Evolutionary conservation across 257 asterid species (phyloP), one percentile per base, ranked within the genome.

Genomic region (Rehmannia glutinosa): DNA sequence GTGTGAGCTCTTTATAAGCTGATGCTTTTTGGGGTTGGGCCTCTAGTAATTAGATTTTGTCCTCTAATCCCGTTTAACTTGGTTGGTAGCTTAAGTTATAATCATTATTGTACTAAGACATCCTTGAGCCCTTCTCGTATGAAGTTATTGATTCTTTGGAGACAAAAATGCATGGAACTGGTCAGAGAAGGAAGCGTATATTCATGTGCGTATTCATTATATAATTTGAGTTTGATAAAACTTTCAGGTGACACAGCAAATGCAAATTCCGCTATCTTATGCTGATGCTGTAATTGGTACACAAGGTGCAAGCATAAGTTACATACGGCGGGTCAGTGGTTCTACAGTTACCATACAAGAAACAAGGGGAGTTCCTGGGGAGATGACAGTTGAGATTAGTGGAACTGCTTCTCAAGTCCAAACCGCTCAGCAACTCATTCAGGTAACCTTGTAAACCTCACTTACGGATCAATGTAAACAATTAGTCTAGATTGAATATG

Each of bases 231-330:
- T 9, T 46, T 64, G 19, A 47, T 50, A n/a, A 20, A 10, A 25
- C 16, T 35, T 65, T 36, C 73, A 67, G 73, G 16, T 67, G 21
- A 38, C 72, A 27, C 72, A 66, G 39, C 63, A 38, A 53, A 66
- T 66, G 72, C 56, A 67, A 41, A 41, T 54, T 62, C 98, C 95
- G 0, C 79, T 92, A 15, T 80, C 93, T 39, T 90, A 87, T 53
- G 98, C 98, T 42, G 98, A 92, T 86, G 97, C 98, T 17, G 97
- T 92, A 7, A 92, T 92, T 54, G 98, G 98, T 43, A 85, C 87
- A 39, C 89, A 82, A 78, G 98, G 98, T 70, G 77, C 97, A 62
- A 92, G 80, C 66, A 90, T 92, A 72, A 92, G 98, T 75, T 92
- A 90, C 82, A 87, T 92, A 19, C 81, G 98, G 49, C 85, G 96